These are phyloP conservation scores for Capsicum rhomboideum DNA, from an alignment of 257 asterid species.

Conservation along the genomic window DNA sequence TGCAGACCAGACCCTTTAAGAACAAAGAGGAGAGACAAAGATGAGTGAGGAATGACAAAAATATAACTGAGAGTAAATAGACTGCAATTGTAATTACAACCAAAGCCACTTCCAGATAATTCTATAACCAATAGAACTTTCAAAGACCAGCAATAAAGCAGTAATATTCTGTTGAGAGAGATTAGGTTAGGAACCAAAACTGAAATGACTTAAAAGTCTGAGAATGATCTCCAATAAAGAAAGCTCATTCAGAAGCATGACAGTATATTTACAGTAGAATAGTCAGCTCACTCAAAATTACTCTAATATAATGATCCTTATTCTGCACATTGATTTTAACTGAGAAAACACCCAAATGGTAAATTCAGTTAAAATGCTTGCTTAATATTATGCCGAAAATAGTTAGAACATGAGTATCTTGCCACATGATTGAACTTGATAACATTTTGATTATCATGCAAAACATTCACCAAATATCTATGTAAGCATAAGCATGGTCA, in stretches of 20 bases:
- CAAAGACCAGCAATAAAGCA: neutral
- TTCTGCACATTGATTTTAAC: neutral
- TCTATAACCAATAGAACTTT: neutral
- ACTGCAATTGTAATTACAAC: neutral
- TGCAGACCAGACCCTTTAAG: conserved; percentile 27
- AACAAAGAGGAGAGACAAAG: neutral
- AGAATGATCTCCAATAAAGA: neutral
- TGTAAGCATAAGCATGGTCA: neutral
- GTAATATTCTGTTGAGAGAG: neutral
- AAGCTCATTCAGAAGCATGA: neutral
- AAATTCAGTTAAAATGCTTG: neutral
- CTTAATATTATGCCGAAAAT: neutral
- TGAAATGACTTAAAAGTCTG: neutral
- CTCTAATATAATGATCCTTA: neutral
- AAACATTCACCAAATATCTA: neutral
- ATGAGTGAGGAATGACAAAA: neutral
- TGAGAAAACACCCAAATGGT: neutral
- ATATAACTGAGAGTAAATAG: neutral
- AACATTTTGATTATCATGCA: neutral
- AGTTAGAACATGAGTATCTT: neutral
- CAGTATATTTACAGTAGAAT: neutral
- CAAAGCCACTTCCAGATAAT: neutral
- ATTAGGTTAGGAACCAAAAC: neutral
- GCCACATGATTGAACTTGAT: neutral
- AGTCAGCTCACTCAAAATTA: neutral